Percentiles rank a stretch among this genome's conserved stretches.
These are phyloP conservation scores for Aureobasidium sp. DNA, from an alignment of 2,329 filamentous ascomycete genomes.

Conservation along the genomic window DNA sequence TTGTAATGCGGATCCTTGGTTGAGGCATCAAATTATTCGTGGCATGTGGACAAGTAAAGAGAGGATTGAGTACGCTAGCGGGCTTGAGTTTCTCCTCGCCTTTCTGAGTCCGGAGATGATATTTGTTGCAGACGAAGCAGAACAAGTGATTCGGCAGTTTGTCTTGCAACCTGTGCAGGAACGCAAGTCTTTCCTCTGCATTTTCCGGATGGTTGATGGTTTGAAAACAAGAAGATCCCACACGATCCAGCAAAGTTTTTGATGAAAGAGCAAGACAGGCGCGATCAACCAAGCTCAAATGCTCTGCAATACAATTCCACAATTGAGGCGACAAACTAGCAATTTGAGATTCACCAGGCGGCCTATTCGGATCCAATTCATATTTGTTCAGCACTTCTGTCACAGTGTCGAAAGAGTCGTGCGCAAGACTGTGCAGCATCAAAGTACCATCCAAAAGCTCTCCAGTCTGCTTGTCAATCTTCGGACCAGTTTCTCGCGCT, in stretches of 20 bases:
- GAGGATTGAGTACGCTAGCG: constrained; percentile 47
- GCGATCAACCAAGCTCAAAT: constrained; percentile 39
- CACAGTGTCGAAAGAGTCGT: constrained; percentile 31
- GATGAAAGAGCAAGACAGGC: constrained; percentile 45
- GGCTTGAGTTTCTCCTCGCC: constrained; percentile 49
- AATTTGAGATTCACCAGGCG: constrained; percentile 34
- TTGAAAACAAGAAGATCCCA: constrained; percentile 37
- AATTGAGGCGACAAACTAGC: constrained; percentile 38
- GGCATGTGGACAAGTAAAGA: constrained; percentile 50
- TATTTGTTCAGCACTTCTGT: constrained; percentile 22
- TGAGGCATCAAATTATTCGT: constrained; percentile 43
- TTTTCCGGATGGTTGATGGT: constrained; percentile 38
- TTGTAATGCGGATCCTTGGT: constrained; percentile 44
- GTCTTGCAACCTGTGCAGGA: constrained; percentile 46
- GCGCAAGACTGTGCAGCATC: constrained; percentile 32
- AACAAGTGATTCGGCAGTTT: constrained; percentile 50
- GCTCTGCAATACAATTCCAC: constrained; percentile 40
- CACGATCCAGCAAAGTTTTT: constrained; percentile 38
- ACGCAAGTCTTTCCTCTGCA: constrained; percentile 39
- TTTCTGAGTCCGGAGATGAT: constrained; percentile 47
- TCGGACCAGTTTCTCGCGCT: background rate
- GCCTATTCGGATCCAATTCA: constrained; percentile 12
- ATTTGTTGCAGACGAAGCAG: constrained; percentile 51
- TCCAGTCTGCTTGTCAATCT: constrained; percentile 18
- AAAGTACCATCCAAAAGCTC: constrained; percentile 29